Evolutionary conservation across 306 rosid genomes (phyloP).

Genomic region (Sicyos edulis): DNA sequence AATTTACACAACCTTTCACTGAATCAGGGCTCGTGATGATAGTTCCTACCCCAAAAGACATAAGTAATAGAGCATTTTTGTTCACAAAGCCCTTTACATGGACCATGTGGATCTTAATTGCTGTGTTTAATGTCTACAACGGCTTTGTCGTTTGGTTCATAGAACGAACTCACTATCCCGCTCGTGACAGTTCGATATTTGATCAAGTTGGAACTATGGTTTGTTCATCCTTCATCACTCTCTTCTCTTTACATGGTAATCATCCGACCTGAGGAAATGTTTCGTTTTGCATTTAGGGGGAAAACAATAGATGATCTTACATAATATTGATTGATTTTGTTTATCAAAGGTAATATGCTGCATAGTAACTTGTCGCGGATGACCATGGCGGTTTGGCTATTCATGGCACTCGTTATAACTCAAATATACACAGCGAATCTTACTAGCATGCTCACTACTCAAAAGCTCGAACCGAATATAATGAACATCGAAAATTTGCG

Average conservation of each 20-base stretch:
- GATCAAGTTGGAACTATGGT: constrained; percentile 38
- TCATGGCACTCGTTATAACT: constrained; percentile 38
- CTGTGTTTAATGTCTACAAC: constrained; percentile 31
- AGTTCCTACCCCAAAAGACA: constrained; percentile 29
- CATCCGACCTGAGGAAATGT: too few species aligned
- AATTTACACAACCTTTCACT: constrained; percentile 39
- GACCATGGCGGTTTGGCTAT: constrained; percentile 45
- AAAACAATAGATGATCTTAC: too few species aligned
- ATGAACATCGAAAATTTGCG: constrained; percentile 24
- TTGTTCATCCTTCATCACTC: constrained; percentile 38
- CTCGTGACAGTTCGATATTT: constrained; percentile 28
- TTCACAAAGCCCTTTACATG: constrained; percentile 45
- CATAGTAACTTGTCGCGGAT: constrained; percentile 42
- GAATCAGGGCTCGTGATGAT: constrained; percentile 47
- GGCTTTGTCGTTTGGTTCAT: constrained; percentile 50
- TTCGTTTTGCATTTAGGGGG: neutral
- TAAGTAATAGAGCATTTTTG: constrained; percentile 26
- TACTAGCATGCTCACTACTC: constrained; percentile 41
- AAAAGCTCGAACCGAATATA: constrained; percentile 37
- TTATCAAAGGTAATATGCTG: constrained; percentile 28
- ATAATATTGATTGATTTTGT: neutral
- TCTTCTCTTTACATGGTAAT: constrained; percentile 41
- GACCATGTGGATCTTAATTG: constrained; percentile 38
- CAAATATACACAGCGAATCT: constrained; percentile 47
- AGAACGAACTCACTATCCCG: constrained; percentile 31